Conservation (phyloP, 228 moss, liverwort and hornwort species). For the Sphagnum magellanicum region DNA sequence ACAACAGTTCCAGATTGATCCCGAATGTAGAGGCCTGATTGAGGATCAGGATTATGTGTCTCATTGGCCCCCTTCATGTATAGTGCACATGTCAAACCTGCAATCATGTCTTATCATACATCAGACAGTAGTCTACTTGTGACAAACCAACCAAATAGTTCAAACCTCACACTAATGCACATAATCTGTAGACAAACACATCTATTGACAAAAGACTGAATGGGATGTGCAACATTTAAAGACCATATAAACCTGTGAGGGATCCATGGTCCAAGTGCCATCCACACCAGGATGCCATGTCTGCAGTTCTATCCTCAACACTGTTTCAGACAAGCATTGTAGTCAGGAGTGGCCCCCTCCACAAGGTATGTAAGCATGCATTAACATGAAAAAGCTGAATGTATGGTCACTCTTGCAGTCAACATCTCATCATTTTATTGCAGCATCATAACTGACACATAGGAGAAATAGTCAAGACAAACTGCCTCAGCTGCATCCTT, state of each 20-base stretch:
- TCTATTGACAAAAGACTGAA: too few relatives aligned
- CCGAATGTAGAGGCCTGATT: constrained; percentile 83
- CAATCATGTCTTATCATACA: constrained; percentile 1
- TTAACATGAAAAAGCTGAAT: background rate
- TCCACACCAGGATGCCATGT: constrained; percentile 86
- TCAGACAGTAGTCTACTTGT: too few relatives aligned
- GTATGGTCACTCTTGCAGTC: background rate
- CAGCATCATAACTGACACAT: too few relatives aligned
- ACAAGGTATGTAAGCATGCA: background rate
- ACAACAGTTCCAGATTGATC: constrained; percentile 58
- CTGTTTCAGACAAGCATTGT: constrained; percentile 9
- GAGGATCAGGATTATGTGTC: constrained; percentile 65
- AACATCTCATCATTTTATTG: background rate
- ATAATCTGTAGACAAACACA: too few relatives aligned
- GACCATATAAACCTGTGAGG: constrained; percentile 52
- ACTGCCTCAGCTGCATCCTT: too few relatives aligned
- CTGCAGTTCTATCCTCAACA: background rate
- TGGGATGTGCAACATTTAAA: too few relatives aligned
- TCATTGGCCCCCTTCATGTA: constrained; percentile 60
- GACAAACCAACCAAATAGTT: too few relatives aligned
- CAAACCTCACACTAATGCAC: too few relatives aligned
- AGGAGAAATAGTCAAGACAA: too few relatives aligned
- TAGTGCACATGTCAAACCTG: constrained; percentile 89
- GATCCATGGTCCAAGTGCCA: constrained; percentile 98
- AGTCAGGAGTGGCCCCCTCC: background rate